phyloP scores from a whole-genome alignment of 371 early-diverging fungal species.

The Quaeritorhiza haematococci region DNA sequence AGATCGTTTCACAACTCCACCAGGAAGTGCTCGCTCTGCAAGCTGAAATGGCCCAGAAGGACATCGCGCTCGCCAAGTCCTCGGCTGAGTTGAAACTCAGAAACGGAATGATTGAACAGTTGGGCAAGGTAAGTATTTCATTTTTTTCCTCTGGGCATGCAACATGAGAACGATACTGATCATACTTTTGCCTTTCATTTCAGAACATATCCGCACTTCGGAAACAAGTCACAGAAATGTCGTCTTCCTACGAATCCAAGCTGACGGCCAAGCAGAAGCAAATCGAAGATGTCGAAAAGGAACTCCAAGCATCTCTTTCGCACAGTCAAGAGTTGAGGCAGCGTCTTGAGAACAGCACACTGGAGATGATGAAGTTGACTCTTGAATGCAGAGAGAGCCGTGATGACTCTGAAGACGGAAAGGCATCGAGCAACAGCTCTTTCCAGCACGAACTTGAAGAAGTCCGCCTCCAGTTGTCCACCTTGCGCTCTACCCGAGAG shows the following conservation, averaged over 20 bases:
- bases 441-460: slow-evolving; percentile 9
- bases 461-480: slow-evolving; percentile 5
- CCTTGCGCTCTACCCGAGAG: not conserved
- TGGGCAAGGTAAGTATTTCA: not conserved
- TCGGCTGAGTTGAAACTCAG: not conserved
- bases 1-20: too few relatives aligned
- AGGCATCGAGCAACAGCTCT: slow-evolving; percentile 1
- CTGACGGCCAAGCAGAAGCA: slow-evolving; percentile 13
- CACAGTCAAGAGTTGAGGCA: not conserved
- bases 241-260: slow-evolving; percentile 8
- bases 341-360: not conserved
- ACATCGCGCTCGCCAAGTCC: not conserved
- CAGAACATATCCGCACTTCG: slow-evolving; percentile 2
- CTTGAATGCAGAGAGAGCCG: too few relatives aligned
- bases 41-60: not conserved
- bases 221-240: slow-evolving; percentile 6
- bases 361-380: too few relatives aligned
- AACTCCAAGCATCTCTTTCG: slow-evolving; percentile 7
- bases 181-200: too few relatives aligned
- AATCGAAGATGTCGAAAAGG: slow-evolving; percentile 9
- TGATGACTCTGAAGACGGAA: too few relatives aligned
- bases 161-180: too few relatives aligned
- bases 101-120: not conserved
- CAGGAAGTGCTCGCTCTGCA: too few relatives aligned
- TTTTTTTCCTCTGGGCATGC: too few relatives aligned